A percentile compares a stretch with the other conserved stretches of the same genome.
Evolutionary conservation across 768 basidiomycete genomes (phyloP).

Genomic region (Cyclocybe aegerita): DNA sequence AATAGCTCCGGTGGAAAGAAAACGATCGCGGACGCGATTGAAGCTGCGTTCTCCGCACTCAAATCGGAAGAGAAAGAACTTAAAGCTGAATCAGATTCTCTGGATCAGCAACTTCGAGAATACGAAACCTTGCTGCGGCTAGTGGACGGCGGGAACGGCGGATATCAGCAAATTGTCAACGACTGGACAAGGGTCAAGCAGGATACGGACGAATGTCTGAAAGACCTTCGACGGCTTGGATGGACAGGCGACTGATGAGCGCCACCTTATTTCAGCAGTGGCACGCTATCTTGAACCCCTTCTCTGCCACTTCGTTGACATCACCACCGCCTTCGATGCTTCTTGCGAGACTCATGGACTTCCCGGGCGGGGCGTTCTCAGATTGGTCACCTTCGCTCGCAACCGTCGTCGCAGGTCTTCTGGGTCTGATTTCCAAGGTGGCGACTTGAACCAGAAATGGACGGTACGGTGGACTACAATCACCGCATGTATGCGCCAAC

Average conservation of each 20-base stretch:
- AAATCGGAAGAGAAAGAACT: conserved; percentile 33
- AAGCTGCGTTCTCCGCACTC: conserved; percentile 28
- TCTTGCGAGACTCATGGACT: no score
- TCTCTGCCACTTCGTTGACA: no score
- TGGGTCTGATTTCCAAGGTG: neutral
- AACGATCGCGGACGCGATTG: conserved; percentile 34
- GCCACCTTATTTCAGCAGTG: neutral
- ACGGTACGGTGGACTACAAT: neutral
- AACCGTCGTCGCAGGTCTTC: neutral
- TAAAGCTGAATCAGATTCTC: conserved; percentile 30
- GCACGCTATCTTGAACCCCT: neutral
- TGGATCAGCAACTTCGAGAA: conserved; percentile 39
- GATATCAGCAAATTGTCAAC: conserved; percentile 45
- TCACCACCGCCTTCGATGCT: no score
- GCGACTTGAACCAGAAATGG: neutral
- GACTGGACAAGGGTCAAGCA: conserved; percentile 47
- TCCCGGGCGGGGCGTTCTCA: no score
- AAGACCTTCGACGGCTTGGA: conserved; percentile 48
- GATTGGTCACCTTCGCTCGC: neutral
- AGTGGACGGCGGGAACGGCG: conserved; percentile 38
- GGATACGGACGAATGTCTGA: conserved; percentile 49
- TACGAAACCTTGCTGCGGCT: conserved; percentile 41
- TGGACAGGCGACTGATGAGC: conserved; percentile 43
- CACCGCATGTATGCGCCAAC: no score
- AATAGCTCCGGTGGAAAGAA: conserved; percentile 8